phyloP scores from a whole-genome alignment of 129 eudicot genomes.

The Oenanthe sinensis region DNA sequence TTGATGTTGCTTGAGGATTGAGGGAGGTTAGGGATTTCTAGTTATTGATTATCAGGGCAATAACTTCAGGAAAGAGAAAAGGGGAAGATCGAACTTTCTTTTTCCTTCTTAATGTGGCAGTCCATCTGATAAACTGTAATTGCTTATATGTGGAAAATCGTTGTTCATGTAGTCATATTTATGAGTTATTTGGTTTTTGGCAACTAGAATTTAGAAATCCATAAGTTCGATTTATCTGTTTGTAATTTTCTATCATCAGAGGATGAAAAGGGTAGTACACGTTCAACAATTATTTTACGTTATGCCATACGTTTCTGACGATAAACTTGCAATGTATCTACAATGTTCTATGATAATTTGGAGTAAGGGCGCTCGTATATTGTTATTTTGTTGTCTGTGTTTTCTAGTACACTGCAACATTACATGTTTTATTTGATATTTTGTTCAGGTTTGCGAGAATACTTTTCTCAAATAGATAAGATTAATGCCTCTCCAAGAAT shows the following conservation, averaged over 20 bases:
- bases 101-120: background rate
- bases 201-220: background rate
- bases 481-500: conserved; percentile 80
- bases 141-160: background rate
- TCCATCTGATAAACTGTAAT: too few relatives aligned
- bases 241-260: background rate
- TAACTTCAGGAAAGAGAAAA: background rate
- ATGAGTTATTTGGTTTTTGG: background rate
- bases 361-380: background rate
- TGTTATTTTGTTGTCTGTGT: background rate
- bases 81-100: background rate
- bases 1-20: background rate
- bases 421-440: background rate
- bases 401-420: conserved; percentile 1
- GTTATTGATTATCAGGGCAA: background rate
- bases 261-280: background rate
- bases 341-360: background rate
- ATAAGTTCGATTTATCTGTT: background rate
- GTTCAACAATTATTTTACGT: background rate
- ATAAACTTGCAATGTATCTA: background rate
- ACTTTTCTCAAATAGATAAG: conserved; percentile 88
- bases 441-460: conserved; percentile 74
- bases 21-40: background rate
- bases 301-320: background rate
- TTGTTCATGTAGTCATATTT: background rate